Percentiles rank a stretch among this genome's conserved stretches.
phyloP scores from a whole-genome alignment of 1,139 yeast genomes.

The Chernovozyma aurita region DNA sequence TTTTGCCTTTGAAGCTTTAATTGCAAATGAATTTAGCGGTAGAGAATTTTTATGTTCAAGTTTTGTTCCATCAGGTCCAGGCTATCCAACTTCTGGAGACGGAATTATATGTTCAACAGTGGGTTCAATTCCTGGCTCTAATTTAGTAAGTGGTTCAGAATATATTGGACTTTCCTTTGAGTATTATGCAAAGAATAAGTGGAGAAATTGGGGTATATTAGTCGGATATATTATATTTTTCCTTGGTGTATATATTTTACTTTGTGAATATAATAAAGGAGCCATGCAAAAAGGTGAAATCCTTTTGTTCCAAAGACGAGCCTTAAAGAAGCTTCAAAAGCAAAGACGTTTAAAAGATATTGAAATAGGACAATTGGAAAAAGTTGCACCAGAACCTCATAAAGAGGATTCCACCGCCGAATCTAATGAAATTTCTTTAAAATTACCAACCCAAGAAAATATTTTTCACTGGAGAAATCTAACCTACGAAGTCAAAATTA shows the following conservation, averaged over 20 bases:
- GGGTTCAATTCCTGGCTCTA: constrained; percentile 58
- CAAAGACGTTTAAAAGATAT: constrained; percentile 7
- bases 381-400: constrained; percentile 8
- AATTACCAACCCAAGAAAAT: constrained; percentile 17
- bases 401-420: constrained; percentile 12
- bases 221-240: constrained; percentile 54
- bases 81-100: constrained; percentile 28
- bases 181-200: constrained; percentile 57
- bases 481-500: constrained; percentile 68
- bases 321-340: constrained; percentile 23
- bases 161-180: constrained; percentile 45
- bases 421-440: constrained; percentile 7
- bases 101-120: constrained; percentile 54
- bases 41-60: constrained; percentile 37
- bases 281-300: constrained; percentile 83
- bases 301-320: constrained; percentile 51
- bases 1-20: constrained; percentile 63
- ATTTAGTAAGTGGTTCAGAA: constrained; percentile 52
- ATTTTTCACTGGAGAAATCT: constrained; percentile 80
- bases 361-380: constrained; percentile 18
- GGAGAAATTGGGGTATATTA: constrained; percentile 82
- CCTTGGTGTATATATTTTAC: constrained; percentile 49
- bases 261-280: constrained; percentile 67
- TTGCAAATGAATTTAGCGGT: constrained; percentile 57
- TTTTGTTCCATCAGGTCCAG: constrained; percentile 20